Evolutionary conservation across 2,329 filamentous ascomycete genomes (phyloP), one percentile per base, ranked within the genome.

Genomic region (Aspergillus versicolor): DNA sequence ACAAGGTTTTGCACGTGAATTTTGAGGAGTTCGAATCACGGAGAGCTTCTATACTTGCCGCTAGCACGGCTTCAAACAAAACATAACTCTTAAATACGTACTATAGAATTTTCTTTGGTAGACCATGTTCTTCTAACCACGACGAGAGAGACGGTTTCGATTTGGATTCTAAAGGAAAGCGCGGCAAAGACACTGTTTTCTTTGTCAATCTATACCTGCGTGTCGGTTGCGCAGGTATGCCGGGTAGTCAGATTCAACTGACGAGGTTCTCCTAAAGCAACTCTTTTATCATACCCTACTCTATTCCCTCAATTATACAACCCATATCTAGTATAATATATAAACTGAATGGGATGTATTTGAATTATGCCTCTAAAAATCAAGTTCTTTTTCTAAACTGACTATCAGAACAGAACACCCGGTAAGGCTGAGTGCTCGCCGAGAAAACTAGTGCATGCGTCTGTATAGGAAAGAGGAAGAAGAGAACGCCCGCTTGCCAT

Each of bases 1-100:
- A 56, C 3, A 47, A 52, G 54, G 64, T 55, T 21, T 49, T 75
- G 17, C 63, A 50, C 19, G 70, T 67, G 12, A 72, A 71, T 54
- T 74, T 75, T 48, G 65, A 69, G 53, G 63, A 57, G 19, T 64
- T 61, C 9, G 32, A 51, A 34, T 13, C 32, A 24, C 40, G 47
- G n/a, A 43, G 47, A 21, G 34, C 11, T 6, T 22, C 38, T 48
- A 48, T 46, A 44, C 19, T 45, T 21, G 21, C 19, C 22, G 22
- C 12, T 24, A 17, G 12, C 24, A 42, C 17, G 3, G 22, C 34
- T 27, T n/a, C 13, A 34, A 12, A 11, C 15, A 15, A 34, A 46
- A 34, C 6, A 13, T 32, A 46, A 8, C 12, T 44, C 34, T 13
- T n/a, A 37, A n/a, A 37, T 30, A 11, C 27, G 8, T 30, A 30